Percentiles rank a stretch among this genome's conserved stretches.
Evolutionary conservation across 2,329 filamentous ascomycete genomes (phyloP).

Genomic region (Stemphylium vesicarium): DNA sequence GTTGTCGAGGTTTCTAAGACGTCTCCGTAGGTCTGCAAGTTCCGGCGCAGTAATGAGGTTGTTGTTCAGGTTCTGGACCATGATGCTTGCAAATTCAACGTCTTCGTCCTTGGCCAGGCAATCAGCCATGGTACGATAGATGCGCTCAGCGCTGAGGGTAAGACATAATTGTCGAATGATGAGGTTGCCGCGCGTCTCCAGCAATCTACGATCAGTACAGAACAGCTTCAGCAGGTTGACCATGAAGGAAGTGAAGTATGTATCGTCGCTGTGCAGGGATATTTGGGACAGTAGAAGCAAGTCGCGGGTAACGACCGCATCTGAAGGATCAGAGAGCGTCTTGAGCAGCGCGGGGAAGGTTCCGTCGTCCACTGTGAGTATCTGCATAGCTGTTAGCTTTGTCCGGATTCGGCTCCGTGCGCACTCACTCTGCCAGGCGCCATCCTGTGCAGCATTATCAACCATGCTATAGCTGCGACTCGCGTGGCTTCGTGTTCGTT

Average conservation of each 20-base stretch:
- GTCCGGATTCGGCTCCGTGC: neutral
- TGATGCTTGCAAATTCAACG: constrained; percentile 97
- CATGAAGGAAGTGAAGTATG: constrained; percentile 98
- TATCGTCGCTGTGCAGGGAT: constrained; percentile 93
- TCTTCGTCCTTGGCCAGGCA: constrained; percentile 98
- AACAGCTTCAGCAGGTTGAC: constrained; percentile 94
- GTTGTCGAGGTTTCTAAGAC: constrained; percentile 87
- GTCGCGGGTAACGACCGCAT: constrained; percentile 94
- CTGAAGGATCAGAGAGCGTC: constrained; percentile 92
- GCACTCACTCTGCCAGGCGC: constrained; percentile 79
- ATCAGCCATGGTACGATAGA: constrained; percentile 93
- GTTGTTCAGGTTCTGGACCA: constrained; percentile 99
- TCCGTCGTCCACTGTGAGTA: constrained; percentile 91
- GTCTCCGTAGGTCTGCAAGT: constrained; percentile 85
- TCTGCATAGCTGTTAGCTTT: constrained; percentile 34
- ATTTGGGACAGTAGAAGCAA: constrained; percentile 94
- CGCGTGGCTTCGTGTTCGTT: constrained; percentile 97
- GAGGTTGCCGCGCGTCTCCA: constrained; percentile 92
- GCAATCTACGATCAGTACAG: constrained; percentile 86
- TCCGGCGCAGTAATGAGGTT: constrained; percentile 98
- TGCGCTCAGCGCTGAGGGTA: constrained; percentile 89
- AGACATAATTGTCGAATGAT: constrained; percentile 96
- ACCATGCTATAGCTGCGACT: constrained; percentile 91
- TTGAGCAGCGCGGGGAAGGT: constrained; percentile 96
- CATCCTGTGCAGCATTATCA: constrained; percentile 97